These are phyloP conservation scores for Boeremia exigua DNA, from an alignment of 2,329 filamentous ascomycete species.

Conservation along the genomic window DNA sequence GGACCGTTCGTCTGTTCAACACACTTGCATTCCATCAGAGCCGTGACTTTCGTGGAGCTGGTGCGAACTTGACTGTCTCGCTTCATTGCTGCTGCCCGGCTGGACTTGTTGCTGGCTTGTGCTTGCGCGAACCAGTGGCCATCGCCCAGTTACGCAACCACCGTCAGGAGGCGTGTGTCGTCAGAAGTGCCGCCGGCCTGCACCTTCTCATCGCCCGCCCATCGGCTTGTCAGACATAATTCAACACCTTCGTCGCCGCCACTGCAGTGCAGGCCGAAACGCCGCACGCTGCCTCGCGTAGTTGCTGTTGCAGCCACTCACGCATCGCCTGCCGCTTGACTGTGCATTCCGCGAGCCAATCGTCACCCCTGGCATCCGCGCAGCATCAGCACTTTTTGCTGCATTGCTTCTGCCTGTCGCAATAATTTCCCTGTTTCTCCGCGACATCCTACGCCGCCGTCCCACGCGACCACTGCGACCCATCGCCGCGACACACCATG, in stretches of 20 bases:
- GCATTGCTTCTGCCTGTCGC: conserved; percentile 34
- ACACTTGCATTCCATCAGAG: conserved; percentile 20
- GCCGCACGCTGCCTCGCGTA: conserved; percentile 40
- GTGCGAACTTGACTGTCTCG: conserved; percentile 28
- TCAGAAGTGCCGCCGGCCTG: conserved; percentile 27
- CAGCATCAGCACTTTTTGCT: conserved; percentile 39
- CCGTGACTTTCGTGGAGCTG: conserved; percentile 25
- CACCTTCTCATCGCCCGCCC: conserved; percentile 11
- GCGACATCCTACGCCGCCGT: conserved; percentile 7
- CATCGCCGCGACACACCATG: conserved; percentile 60
- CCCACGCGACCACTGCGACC: conserved; percentile 12
- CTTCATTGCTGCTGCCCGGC: conserved; percentile 14
- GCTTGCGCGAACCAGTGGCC: conserved; percentile 30
- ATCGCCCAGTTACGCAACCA: conserved; percentile 36
- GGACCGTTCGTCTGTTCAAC: conserved; percentile 27
- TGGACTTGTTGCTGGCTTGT: conserved; percentile 15
- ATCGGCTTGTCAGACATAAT: conserved; percentile 22
- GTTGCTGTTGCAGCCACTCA: conserved; percentile 31
- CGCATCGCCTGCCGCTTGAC: conserved; percentile 37
- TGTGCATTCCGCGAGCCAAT: conserved; percentile 46
- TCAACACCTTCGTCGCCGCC: conserved; percentile 14
- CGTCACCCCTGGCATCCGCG: conserved; percentile 37
- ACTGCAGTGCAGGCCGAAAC: conserved; percentile 34
- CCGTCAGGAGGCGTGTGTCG: conserved; percentile 41
- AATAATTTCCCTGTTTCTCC: conserved; percentile 29